A percentile compares a stretch with the other conserved stretches of the same genome.
phyloP scores from a whole-genome alignment of 164 flowering plant species.

The Vitis rotundifolia region DNA sequence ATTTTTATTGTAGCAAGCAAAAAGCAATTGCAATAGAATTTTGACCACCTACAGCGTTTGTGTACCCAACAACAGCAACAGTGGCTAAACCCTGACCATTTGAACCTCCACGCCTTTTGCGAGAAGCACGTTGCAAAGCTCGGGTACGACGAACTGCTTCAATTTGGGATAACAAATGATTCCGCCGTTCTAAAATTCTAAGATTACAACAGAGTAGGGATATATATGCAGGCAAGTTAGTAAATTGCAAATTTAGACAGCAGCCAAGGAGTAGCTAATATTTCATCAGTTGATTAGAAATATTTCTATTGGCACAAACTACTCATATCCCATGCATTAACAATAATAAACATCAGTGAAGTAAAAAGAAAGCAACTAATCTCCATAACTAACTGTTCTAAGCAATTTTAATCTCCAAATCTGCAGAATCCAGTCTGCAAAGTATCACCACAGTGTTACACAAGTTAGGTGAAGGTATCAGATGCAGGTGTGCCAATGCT shows the following conservation, averaged over 20 bases:
- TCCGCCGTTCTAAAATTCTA: constrained; percentile 77
- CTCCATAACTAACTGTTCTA: too few relatives aligned
- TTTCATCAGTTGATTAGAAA: too few relatives aligned
- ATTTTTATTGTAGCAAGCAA: background rate
- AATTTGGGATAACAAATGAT: constrained; percentile 59
- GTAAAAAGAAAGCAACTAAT: too few relatives aligned
- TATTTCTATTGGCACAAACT: too few relatives aligned
- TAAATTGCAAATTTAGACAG: background rate
- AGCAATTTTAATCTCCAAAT: too few relatives aligned
- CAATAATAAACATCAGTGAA: too few relatives aligned
- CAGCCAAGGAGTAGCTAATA: too few relatives aligned
- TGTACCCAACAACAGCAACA: constrained; percentile 96
- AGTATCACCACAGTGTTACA: too few relatives aligned
- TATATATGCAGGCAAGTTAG: background rate
- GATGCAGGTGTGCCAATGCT: too few relatives aligned
- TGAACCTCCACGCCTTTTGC: constrained; percentile 72
- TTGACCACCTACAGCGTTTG: constrained; percentile 85
- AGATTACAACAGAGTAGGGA: background rate
- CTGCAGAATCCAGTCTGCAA: too few relatives aligned
- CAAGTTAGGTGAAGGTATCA: too few relatives aligned
- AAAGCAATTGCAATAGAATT: background rate
- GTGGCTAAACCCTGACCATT: constrained; percentile 69
- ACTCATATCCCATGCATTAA: too few relatives aligned
- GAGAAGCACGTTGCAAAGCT: constrained; percentile 88
- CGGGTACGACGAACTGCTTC: constrained; percentile 91